Conservation (phyloP, 139 green algal species). For the Tetradesmus obliquus region DNA sequence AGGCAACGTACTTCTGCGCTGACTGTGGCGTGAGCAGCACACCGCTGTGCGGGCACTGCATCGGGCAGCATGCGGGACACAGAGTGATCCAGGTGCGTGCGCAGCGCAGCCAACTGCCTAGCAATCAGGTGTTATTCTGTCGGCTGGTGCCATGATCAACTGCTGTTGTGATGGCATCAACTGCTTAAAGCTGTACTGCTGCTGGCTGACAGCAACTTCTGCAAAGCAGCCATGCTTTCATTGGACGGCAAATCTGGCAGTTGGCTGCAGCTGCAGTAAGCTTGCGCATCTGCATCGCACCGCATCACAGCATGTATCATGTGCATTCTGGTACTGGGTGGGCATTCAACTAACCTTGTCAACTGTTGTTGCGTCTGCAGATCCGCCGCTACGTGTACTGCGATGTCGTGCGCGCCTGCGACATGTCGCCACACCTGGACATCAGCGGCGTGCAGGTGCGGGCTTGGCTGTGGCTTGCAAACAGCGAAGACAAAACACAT, state of each 20-base stretch:
- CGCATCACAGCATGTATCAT: too few species aligned
- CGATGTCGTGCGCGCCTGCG: slow-evolving; percentile 61
- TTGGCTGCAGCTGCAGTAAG: not conserved
- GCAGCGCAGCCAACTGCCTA: not conserved
- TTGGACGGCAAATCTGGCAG: not conserved
- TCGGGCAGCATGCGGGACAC: slow-evolving; percentile 56
- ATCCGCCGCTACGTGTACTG: slow-evolving; percentile 72
- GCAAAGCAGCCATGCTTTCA: not conserved
- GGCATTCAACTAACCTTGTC: not conserved
- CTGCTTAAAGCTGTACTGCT: too few species aligned
- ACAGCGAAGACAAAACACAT: not conserved
- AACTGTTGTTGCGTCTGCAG: slow-evolving; percentile 43
- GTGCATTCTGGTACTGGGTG: not conserved
- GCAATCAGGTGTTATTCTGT: not conserved
- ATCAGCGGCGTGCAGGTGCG: slow-evolving; percentile 60
- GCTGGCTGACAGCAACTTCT: not conserved
- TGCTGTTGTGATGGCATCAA: not conserved
- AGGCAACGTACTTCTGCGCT: slow-evolving; percentile 65
- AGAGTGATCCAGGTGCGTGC: slow-evolving; percentile 56
- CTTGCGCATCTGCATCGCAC: not conserved
- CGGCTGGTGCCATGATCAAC: not conserved
- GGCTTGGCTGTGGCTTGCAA: not conserved
- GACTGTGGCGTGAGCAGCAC: slow-evolving; percentile 42
- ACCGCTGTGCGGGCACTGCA: slow-evolving; percentile 63
- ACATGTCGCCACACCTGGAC: slow-evolving; percentile 65